Evolutionary conservation across 345 rosid species (phyloP).

Genomic region (Populus euphratica): DNA sequence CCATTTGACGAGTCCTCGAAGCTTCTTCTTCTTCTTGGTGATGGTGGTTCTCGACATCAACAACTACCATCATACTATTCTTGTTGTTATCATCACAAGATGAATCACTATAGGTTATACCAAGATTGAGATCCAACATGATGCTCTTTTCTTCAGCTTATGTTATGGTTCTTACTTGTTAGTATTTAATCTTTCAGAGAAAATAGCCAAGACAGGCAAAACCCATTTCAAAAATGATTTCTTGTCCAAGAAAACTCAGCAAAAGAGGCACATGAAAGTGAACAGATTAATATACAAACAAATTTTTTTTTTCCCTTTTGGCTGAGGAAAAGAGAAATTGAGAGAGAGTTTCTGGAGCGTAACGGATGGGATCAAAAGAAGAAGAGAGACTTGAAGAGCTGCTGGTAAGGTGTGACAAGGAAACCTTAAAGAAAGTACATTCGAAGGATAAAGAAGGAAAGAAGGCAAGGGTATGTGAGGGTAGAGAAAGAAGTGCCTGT

Average conservation of each 20-base stretch:
- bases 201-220: not conserved
- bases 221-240: not conserved
- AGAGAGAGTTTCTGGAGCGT: slow-evolving; percentile 11
- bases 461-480: not conserved
- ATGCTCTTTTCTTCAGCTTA: not conserved
- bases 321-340: not conserved
- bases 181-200: not conserved
- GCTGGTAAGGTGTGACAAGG: not conserved
- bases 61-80: not conserved
- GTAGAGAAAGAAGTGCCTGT: not conserved
- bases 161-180: not conserved
- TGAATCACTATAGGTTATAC: slow-evolving; percentile 32
- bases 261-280: not conserved
- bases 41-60: not conserved
- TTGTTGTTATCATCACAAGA: slow-evolving; percentile 18
- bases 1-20: slow-evolving; percentile 19
- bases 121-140: slow-evolving; percentile 75
- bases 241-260: not conserved
- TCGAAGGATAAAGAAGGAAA: slow-evolving; percentile 4
- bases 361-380: slow-evolving; percentile 23
- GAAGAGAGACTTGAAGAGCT: not conserved
- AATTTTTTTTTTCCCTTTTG: not conserved
- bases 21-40: not conserved
- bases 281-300: not conserved
- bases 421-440: slow-evolving; percentile 13